Percentiles rank a stretch among this genome's conserved stretches.
Evolutionary conservation across 2,329 filamentous ascomycete species (phyloP).

Genomic region (Pyricularia pennisetigena): DNA sequence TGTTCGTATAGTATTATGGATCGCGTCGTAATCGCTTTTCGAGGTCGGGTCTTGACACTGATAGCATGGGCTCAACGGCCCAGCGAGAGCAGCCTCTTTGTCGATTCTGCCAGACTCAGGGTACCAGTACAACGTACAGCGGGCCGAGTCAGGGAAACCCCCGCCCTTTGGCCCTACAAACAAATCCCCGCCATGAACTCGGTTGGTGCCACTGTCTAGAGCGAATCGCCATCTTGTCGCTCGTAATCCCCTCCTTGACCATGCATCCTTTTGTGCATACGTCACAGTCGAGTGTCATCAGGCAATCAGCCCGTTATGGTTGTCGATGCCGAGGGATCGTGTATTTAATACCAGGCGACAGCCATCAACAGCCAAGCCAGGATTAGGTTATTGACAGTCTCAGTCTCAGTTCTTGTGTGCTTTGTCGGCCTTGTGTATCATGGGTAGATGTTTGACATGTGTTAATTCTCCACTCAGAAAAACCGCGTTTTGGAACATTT

Average conservation of each 20-base stretch:
- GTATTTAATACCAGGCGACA: not conserved
- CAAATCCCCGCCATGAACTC: not conserved
- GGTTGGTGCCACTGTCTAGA: not conserved
- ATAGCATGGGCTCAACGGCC: no score
- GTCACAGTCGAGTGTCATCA: not conserved
- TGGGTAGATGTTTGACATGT: not conserved
- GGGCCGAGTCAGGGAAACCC: not conserved
- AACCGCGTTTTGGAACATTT: not conserved
- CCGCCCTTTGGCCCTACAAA: not conserved
- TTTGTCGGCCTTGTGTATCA: not conserved
- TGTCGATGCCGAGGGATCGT: not conserved
- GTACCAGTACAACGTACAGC: not conserved
- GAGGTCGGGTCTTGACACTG: not conserved
- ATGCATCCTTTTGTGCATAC: not conserved
- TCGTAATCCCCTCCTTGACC: not conserved
- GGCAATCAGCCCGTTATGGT: not conserved
- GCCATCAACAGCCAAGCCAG: not conserved
- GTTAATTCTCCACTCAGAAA: not conserved
- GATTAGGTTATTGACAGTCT: not conserved
- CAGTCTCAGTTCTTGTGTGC: not conserved
- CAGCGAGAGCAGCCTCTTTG: not conserved
- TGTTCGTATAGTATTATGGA: not conserved
- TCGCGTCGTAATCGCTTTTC: not conserved
- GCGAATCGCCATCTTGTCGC: not conserved
- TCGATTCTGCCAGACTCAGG: not conserved